These are phyloP conservation scores for Linderina pennispora DNA, from an alignment of 192 early-diverging fungal genomes.

Conservation along the genomic window DNA sequence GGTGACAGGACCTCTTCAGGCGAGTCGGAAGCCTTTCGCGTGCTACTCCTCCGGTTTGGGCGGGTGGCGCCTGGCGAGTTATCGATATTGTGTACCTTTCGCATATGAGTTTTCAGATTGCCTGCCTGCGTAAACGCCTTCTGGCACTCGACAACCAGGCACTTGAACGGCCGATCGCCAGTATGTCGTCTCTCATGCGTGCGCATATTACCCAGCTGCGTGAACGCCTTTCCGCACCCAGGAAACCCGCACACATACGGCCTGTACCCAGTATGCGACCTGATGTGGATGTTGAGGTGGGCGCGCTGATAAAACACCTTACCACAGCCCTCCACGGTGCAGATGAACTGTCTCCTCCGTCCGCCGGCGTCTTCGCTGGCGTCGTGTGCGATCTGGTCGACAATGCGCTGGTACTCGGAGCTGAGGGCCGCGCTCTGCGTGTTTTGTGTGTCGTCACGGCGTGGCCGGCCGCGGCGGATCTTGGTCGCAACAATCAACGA, in stretches of 20 bases:
- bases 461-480: conserved; percentile 42
- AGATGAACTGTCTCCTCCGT: conserved; percentile 40
- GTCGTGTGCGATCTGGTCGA: conserved; percentile 39
- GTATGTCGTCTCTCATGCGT: conserved; percentile 78
- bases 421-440: conserved; percentile 13
- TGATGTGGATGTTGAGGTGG: conserved; percentile 68
- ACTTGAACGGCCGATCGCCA: conserved; percentile 70
- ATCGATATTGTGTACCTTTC: conserved; percentile 28
- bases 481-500: conserved; percentile 33
- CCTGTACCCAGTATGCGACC: conserved; percentile 48
- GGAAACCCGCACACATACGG: conserved; percentile 54
- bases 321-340: conserved; percentile 49
- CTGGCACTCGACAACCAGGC: conserved; percentile 56
- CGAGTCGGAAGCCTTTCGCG: too few relatives aligned
- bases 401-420: conserved; percentile 27
- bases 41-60: too few relatives aligned
- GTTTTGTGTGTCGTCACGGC: conserved; percentile 15
- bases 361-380: conserved; percentile 39
- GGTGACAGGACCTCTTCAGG: too few relatives aligned
- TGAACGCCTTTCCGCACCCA: conserved; percentile 74
- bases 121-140: conserved; percentile 75
- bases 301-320: conserved; percentile 65
- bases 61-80: too few relatives aligned
- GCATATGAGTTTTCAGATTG: conserved; percentile 52
- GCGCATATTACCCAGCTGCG: conserved; percentile 75